Evolutionary conservation across 2,329 filamentous ascomycete species (phyloP).

Genomic region (Rhinocladiella mackenziei): DNA sequence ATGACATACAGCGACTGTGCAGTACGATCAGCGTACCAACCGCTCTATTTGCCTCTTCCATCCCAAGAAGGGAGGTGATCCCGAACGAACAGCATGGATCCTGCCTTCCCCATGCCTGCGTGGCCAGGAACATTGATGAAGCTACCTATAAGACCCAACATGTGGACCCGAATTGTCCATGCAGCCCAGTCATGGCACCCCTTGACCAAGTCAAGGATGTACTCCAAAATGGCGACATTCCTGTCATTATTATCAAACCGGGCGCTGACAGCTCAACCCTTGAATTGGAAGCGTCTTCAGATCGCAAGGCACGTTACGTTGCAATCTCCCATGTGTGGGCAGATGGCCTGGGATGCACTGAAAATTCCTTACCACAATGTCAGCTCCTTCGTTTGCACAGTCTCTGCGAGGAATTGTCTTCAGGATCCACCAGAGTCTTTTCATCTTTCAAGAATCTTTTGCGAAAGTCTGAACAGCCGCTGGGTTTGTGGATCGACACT

Average conservation of each 20-base stretch:
- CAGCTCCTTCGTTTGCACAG: slow-evolving; percentile 32
- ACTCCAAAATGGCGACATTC: slow-evolving; percentile 7
- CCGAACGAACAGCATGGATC: not conserved
- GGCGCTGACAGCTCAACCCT: not conserved
- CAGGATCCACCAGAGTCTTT: slow-evolving; percentile 1
- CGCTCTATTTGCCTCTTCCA: slow-evolving; percentile 1
- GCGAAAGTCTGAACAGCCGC: not conserved
- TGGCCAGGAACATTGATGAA: slow-evolving; percentile 9
- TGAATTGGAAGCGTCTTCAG: not conserved
- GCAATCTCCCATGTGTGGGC: slow-evolving; percentile 41
- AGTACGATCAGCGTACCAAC: slow-evolving; percentile 6
- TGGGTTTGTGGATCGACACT: slow-evolving; percentile 30
- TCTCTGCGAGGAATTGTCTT: slow-evolving; percentile 25
- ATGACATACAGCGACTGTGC: slow-evolving; percentile 3
- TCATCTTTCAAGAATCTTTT: slow-evolving; percentile 2
- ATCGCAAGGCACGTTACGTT: slow-evolving; percentile 29
- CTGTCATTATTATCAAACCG: slow-evolving; percentile 5
- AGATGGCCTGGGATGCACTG: slow-evolving; percentile 35
- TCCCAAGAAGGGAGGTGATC: slow-evolving; percentile 3
- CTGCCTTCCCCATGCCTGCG: slow-evolving; percentile 3
- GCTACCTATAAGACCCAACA: slow-evolving; percentile 11
- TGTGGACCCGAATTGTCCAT: slow-evolving; percentile 6
- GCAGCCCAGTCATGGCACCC: slow-evolving; percentile 1
- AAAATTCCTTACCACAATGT: slow-evolving; percentile 35
- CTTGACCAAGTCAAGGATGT: slow-evolving; percentile 7